Evolutionary conservation across 805 yeast species (phyloP).

Genomic region (Wickerhamiella spandovensis): DNA sequence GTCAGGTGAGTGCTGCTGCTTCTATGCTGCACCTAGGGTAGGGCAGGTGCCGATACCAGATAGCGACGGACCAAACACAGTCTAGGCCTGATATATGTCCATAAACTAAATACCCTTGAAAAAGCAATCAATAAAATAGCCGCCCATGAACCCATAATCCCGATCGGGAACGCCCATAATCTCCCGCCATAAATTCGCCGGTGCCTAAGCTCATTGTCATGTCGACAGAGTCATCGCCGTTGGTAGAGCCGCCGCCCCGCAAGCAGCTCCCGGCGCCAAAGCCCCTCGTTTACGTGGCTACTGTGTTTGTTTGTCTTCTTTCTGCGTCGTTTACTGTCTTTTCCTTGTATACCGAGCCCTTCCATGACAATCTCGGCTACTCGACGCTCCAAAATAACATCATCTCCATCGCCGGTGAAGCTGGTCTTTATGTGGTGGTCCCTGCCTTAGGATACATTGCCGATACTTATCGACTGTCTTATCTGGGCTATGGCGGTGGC

Average conservation of each 20-base stretch:
- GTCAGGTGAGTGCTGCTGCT: too few species aligned
- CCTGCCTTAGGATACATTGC: slow-evolving; percentile 74
- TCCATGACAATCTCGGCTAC: slow-evolving; percentile 46
- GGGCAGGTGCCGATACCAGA: background rate
- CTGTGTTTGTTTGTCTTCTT: slow-evolving; percentile 34
- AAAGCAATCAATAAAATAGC: too few species aligned
- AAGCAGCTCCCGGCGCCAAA: background rate
- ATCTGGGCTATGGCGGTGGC: slow-evolving; percentile 49
- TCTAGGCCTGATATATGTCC: background rate
- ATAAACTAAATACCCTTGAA: too few species aligned
- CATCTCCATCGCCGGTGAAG: slow-evolving; percentile 57
- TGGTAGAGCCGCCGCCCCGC: background rate
- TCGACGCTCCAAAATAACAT: slow-evolving; percentile 56
- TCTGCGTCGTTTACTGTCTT: slow-evolving; percentile 77
- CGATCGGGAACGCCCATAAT: background rate
- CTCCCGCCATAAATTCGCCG: background rate
- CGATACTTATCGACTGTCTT: slow-evolving; percentile 73
- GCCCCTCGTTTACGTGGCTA: slow-evolving; percentile 7
- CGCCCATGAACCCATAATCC: too few species aligned
- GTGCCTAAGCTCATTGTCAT: background rate
- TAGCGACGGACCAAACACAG: background rate
- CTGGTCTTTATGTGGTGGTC: slow-evolving; percentile 75
- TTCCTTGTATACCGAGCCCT: slow-evolving; percentile 62
- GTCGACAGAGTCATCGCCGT: background rate
- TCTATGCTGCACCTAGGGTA: background rate